Percentiles rank a stretch among this genome's conserved stretches.
These are phyloP conservation scores for Cladophialophora yegresii DNA, from an alignment of 2,329 filamentous ascomycete species.

Conservation along the genomic window DNA sequence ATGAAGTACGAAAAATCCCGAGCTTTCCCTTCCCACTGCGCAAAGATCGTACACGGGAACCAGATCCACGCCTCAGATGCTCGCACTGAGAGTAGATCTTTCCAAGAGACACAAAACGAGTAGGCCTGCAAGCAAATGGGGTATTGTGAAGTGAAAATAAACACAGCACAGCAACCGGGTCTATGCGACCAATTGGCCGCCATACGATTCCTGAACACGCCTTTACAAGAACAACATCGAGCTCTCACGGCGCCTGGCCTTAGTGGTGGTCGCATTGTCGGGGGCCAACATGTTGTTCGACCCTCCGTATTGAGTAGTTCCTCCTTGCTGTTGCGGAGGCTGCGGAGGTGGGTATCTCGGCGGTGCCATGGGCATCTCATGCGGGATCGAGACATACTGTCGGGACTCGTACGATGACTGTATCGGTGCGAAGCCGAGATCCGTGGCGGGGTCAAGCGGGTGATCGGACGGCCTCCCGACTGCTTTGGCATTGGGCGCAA, in stretches of 20 bases:
- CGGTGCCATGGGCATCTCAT: slow-evolving; percentile 32
- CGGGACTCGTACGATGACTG: slow-evolving; percentile 40
- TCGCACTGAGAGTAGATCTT: slow-evolving; percentile 1
- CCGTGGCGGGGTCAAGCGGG: slow-evolving; percentile 52
- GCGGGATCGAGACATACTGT: slow-evolving; percentile 39
- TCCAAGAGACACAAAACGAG: slow-evolving; percentile 5
- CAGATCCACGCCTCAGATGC: slow-evolving; percentile 17
- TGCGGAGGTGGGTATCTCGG: slow-evolving; percentile 30
- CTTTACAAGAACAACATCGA: slow-evolving; percentile 42
- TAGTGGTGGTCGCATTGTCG: slow-evolving; percentile 43
- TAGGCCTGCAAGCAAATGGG: slow-evolving; percentile 21
- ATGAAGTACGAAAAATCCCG: slow-evolving; percentile 13
- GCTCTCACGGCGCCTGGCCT: slow-evolving; percentile 53
- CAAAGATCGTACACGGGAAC: slow-evolving; percentile 12
- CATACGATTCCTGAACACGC: neutral
- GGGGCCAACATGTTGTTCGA: slow-evolving; percentile 47
- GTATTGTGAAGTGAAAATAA: slow-evolving; percentile 20
- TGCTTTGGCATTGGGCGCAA: slow-evolving; percentile 37
- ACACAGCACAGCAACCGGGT: neutral
- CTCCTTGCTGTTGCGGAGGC: slow-evolving; percentile 28
- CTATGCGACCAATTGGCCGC: too few relatives aligned
- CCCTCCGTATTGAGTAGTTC: slow-evolving; percentile 38
- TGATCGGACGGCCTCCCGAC: slow-evolving; percentile 46
- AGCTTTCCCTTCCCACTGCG: slow-evolving; percentile 1
- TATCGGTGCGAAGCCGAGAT: slow-evolving; percentile 45